Base-by-base conservation (phyloP, 1,284 basidiomycete genomes). In the Tilletiaria anomala region DNA sequence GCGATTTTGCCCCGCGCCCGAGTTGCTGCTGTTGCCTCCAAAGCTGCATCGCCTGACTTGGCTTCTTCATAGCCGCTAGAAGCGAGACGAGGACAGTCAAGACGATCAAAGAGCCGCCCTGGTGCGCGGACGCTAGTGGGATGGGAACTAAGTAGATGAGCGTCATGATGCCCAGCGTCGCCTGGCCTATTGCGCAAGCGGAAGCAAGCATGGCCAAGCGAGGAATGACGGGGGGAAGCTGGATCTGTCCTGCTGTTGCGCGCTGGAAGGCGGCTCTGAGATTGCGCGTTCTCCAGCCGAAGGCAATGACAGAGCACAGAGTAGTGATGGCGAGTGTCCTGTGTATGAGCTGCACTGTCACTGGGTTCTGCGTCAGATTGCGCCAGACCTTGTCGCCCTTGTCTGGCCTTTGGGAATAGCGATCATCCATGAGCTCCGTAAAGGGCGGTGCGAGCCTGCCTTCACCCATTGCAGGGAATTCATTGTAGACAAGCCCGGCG, bases 401-500 rank as follows among this genome's bases (percentile, higher is more conserved):
- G n/a, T 45, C 44, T 2, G 38, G 32, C 68, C 56, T 29, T 64
- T 74, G 68, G n/a, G 47, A n/a, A 72, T 72, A 17, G 8, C 50
- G 47, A 8, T 47, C 47, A 31, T 66, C 62, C 62, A 93, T 77
- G 17, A 99, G 75, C 67, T 97, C 93, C 23, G 81, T 76, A 10
- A 72, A 59, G 0, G 88, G 87, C 3, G 93, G 93, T 3, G 78
- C 76, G 21, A 94, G 34, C 0, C 59, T 67, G 6, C 79, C 76
- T 6, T 83, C 86, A 32, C 88, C 93, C 93, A 99, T 99, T 4
- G 81, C 72, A 0, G 93, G 93, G 72, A 94, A 99, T 67, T 96
- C 91, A 67, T 96, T 97, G 72, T 97, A 97, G 14, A 93, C 70
- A 40, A 99, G 70, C 3, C 93, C 93, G 0, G 93, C 93, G 67